phyloP scores from a whole-genome alignment of 495 filamentous ascomycete genomes.

The Aspergillus cavernicola region DNA sequence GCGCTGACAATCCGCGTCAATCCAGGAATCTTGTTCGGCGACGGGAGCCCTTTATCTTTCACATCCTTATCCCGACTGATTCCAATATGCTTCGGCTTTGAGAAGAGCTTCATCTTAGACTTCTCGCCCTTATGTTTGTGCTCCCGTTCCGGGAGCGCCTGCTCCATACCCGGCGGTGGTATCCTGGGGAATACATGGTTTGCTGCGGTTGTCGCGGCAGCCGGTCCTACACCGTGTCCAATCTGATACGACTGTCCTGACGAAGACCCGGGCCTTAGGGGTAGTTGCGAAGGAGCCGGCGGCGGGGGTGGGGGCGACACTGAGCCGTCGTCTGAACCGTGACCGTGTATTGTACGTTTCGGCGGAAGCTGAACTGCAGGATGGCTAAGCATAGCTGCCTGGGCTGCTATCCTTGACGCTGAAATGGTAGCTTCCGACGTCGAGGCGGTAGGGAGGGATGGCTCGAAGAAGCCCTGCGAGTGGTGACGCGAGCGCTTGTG shows the following conservation, averaged over 20 bases:
- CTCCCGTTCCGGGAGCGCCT: conserved; percentile 49
- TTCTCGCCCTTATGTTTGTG: conserved; percentile 69
- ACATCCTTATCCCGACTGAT: conserved; percentile 67
- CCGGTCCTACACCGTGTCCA: conserved; percentile 55
- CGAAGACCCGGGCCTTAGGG: conserved; percentile 53
- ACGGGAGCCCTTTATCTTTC: conserved; percentile 69
- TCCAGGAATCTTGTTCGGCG: conserved; percentile 72
- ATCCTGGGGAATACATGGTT: conserved; percentile 80
- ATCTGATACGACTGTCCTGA: conserved; percentile 56
- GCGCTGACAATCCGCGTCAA: conserved; percentile 65
- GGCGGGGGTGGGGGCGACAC: conserved; percentile 42
- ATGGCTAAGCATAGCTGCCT: conserved; percentile 77
- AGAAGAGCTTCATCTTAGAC: conserved; percentile 90
- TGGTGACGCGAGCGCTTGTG: conserved; percentile 54
- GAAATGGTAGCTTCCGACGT: conserved; percentile 52
- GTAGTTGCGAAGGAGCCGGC: conserved; percentile 49
- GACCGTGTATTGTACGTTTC: conserved; percentile 63
- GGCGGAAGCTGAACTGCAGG: conserved; percentile 44
- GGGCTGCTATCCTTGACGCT: conserved; percentile 85
- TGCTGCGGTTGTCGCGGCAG: conserved; percentile 75
- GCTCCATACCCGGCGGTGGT: conserved; percentile 46
- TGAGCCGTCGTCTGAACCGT: conserved; percentile 25
- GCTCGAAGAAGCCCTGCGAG: conserved; percentile 87
- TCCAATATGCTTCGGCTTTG: conserved; percentile 77
- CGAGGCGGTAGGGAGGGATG: conserved; percentile 70